Evolutionary conservation across 345 rosid genomes (phyloP).

Genomic region (Gossypium bickii): DNA sequence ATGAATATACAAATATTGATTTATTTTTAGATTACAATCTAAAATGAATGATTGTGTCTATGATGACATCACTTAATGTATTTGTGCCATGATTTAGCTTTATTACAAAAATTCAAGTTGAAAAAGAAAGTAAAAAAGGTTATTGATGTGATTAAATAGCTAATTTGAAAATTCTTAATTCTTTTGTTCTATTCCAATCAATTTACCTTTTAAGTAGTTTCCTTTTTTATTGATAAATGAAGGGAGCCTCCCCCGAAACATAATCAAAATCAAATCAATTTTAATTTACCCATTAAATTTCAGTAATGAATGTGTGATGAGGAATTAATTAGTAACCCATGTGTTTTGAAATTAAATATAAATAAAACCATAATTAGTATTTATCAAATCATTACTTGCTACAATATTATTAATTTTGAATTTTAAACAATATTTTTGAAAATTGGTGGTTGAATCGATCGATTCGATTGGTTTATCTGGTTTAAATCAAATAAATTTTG

Average conservation of each 20-base stretch:
- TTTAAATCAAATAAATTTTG: too few species aligned
- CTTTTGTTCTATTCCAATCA: not conserved
- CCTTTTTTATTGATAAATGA: not conserved
- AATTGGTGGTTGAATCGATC: too few species aligned
- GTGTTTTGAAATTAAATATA: not conserved
- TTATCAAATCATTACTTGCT: too few species aligned
- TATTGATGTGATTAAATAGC: not conserved
- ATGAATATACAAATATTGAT: not conserved
- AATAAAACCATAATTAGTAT: not conserved
- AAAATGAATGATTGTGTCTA: not conserved
- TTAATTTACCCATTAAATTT: not conserved
- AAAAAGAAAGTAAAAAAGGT: not conserved
- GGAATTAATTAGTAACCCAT: not conserved
- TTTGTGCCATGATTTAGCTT: not conserved
- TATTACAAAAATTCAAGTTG: not conserved
- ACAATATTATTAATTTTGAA: too few species aligned
- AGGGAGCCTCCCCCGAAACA: not conserved
- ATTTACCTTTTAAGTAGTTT: not conserved
- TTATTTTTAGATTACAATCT: not conserved
- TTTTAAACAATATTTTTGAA: too few species aligned
- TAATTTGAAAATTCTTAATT: not conserved
- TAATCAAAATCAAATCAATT: not conserved
- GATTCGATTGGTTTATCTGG: too few species aligned
- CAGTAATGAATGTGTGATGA: not conserved
- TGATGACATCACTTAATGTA: not conserved